Conservation (phyloP, 2,329 filamentous ascomycete genomes). For the Stylonectria norvegica region DNA sequence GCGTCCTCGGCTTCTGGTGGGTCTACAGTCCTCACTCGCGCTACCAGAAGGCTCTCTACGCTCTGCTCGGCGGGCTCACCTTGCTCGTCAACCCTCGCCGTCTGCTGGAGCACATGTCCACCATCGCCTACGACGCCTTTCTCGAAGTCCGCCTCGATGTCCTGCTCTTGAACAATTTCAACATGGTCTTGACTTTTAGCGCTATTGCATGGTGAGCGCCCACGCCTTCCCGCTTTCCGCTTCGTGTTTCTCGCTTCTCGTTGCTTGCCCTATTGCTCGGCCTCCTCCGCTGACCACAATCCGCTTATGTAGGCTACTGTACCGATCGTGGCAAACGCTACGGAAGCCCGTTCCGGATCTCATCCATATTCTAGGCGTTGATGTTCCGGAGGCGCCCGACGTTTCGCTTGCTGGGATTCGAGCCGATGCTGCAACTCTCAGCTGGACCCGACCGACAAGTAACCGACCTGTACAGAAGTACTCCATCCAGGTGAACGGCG, state of each 20-base stretch:
- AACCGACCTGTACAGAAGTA: constrained; percentile 76
- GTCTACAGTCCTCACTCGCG: constrained; percentile 33
- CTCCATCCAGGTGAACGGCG: constrained; percentile 88
- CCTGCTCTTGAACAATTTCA: constrained; percentile 47
- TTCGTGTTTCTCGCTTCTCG: constrained; percentile 5
- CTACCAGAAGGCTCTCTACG: constrained; percentile 32
- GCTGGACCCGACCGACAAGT: constrained; percentile 75
- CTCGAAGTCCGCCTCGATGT: constrained; percentile 44
- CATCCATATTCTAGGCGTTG: constrained; percentile 85
- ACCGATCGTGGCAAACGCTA: constrained; percentile 82
- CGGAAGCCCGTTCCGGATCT: constrained; percentile 89
- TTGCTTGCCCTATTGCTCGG: constrained; percentile 3
- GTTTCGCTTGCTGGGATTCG: constrained; percentile 89
- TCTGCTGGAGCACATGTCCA: constrained; percentile 28
- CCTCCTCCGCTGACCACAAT: constrained; percentile 13
- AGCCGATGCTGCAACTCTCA: constrained; percentile 80
- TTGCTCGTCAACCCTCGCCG: constrained; percentile 33
- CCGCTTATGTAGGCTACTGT: constrained; percentile 62
- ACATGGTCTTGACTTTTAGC: constrained; percentile 52
- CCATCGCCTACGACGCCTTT: constrained; percentile 31
- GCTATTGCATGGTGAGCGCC: constrained; percentile 52
- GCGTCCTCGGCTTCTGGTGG: constrained; percentile 37
- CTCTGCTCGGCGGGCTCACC: constrained; percentile 31
- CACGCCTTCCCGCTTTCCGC: constrained; percentile 2
- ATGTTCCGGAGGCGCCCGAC: constrained; percentile 85